Evolutionary conservation across 305 asterid species (phyloP), one percentile per base, ranked within the genome.

Genomic region (Fraxinus nigra): DNA sequence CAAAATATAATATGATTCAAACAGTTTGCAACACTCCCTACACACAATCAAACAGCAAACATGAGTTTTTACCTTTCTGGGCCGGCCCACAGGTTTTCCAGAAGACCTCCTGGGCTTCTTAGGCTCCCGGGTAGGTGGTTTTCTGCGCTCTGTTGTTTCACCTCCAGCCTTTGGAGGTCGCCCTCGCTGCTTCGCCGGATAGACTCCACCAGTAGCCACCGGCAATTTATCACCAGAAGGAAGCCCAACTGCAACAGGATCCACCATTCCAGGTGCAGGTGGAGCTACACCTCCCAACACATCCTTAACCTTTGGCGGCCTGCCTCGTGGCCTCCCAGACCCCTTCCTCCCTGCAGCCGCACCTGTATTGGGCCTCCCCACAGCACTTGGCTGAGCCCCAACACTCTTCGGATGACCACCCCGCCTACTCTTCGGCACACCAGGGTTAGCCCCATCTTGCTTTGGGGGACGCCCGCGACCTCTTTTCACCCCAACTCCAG

Each of bases 61-160:
- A 69, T 0, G n/a, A 34, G 14, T 13, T 69, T 69, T n/a, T 90
- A 93, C 97, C 98, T 95, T 93, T 82, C 28, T 89, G 5, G 97
- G 98, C 70, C 98, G 93, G 43, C 98, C 98, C 82, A 90, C 75
- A 16, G 97, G 93, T 87, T 84, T 92, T 34, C 95, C 98, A 6
- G 89, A 85, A 63, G 85, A 84, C 87, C 85, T 90, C 85, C 94
- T 86, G 0, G 85, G 86, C 69, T 28, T 84, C 81, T 81, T 89
- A 6, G 86, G 89, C 81, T 67, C 83, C 75, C 22, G 82, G 75
- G 77, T 78, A 46, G 22, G 77, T 80, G 75, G 30, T 26, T 38
- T 13, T 83, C 88, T 51, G 18, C 79, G 81, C 80, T 63, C 78
- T 82, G 87, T 87, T 6, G 85, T 82, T 72, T 9, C 89, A 38